phyloP scores from a whole-genome alignment of 106 monocot species.

The Xerophyta viscosa region DNA sequence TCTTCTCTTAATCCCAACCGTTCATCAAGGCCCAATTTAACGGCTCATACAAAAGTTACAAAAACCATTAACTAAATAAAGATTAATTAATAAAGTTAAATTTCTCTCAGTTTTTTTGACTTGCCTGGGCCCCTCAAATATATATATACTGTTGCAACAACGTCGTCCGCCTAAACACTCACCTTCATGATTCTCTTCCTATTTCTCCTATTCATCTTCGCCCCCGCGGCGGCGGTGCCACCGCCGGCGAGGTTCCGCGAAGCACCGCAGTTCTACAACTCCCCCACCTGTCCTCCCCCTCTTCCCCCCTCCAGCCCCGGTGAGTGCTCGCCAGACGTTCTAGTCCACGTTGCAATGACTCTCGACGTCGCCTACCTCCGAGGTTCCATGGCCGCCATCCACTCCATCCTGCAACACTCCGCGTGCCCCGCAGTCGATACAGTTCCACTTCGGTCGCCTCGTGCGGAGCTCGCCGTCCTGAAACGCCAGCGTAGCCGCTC shows the following conservation, averaged over 20 bases:
- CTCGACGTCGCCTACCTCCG: constrained; percentile 65
- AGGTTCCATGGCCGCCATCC: constrained; percentile 70
- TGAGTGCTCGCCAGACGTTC: constrained; percentile 21
- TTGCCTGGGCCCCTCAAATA: no score
- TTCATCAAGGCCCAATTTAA: no score
- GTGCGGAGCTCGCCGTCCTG: constrained; percentile 10
- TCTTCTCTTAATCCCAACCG: no score
- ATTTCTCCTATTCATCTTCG: constrained; percentile 2
- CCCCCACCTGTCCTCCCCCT: constrained; percentile 38
- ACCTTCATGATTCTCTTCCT: neutral
- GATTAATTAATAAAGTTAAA: no score
- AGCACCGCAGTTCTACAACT: constrained; percentile 73
- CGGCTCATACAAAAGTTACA: no score
- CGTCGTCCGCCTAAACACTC: neutral
- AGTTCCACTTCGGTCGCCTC: constrained; percentile 69
- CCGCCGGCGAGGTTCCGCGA: constrained; percentile 22
- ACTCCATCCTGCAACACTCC: constrained; percentile 60
- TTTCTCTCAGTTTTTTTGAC: no score
- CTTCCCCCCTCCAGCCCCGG: constrained; percentile 13
- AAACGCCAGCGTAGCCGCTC: constrained; percentile 28
- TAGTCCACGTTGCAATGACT: constrained; percentile 67
- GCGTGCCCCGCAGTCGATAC: constrained; percentile 58
- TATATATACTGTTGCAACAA: neutral
- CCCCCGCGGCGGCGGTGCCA: neutral
- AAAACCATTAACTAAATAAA: no score